phyloP scores from a whole-genome alignment of 805 yeast species.

The Ogataea glucozyma region DNA sequence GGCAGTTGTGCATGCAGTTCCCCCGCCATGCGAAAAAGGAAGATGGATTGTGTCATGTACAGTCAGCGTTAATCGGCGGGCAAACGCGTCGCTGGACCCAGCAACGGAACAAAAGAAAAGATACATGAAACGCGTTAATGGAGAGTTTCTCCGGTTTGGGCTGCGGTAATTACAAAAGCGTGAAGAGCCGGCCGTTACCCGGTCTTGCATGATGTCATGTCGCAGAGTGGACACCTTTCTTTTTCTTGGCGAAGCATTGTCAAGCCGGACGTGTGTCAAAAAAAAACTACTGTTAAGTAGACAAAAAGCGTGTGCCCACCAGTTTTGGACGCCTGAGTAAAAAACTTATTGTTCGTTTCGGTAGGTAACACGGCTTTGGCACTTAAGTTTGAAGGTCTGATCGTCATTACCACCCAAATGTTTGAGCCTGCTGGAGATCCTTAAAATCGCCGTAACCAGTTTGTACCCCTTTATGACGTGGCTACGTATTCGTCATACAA shows the following conservation, averaged over 20 bases:
- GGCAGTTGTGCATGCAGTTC: not conserved
- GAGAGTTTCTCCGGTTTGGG: not conserved
- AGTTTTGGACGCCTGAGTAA: not conserved
- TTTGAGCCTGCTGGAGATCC: too few relatives aligned
- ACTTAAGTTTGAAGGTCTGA: too few relatives aligned
- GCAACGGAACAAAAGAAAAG: conserved; percentile 1
- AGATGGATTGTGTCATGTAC: not conserved
- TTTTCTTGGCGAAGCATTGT: conserved; percentile 2
- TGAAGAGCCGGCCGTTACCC: not conserved
- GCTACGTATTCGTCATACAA: too few relatives aligned
- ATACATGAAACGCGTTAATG: not conserved
- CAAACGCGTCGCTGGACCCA: not conserved
- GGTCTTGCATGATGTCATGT: conserved; percentile 2
- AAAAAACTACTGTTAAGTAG: not conserved
- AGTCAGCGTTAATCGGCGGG: not conserved
- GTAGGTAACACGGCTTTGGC: too few relatives aligned
- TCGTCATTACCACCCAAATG: too few relatives aligned
- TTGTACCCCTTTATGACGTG: too few relatives aligned
- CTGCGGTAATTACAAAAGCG: too few relatives aligned
- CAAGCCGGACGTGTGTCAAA: not conserved
- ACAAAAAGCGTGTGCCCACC: not conserved
- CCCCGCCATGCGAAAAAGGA: not conserved
- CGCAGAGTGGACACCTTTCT: not conserved
- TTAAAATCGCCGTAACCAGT: too few relatives aligned
- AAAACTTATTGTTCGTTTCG: not conserved